Base-by-base conservation (phyloP, 164 flowering plant species). In the Magnolia changhungtana region DNA sequence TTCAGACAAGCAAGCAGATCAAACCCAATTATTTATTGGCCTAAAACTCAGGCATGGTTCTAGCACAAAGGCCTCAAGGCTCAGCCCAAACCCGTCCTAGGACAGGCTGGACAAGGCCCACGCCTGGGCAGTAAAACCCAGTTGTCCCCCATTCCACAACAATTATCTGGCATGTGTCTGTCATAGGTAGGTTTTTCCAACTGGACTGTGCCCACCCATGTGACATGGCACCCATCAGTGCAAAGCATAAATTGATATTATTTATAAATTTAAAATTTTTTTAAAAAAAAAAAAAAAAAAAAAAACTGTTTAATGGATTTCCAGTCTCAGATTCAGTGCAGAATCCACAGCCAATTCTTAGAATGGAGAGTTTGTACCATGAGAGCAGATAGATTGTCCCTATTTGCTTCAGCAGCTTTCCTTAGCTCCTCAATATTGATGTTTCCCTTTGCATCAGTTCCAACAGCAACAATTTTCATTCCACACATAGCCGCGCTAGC, bases 401-500 rank as follows among this genome's bases (percentile, higher is more conserved):
- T 91, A 59, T 96, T 84, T 20, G 90, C 86, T 84, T 92, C 99
- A 76, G 99, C 99, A 78, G 99, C 99, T 84, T 90, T 94, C 76
- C 86, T 87, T 69, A 96, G 75, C 87, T 94, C 98, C 78, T 85
- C 92, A 72, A 94, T 91, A 85, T 92, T 92, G 78, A 96, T 96
- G 84, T 94, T 96, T 76, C 99, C 99, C 81, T 96, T 92, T 20
- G 97, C 86, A 92, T 96, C 98, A 71, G 99, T 96, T 76, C 99
- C 98, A 81, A 94, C 89, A 67, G 97, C 24, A 76, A 96, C 93
- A 80, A 94, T 96, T 84, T 94, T 91, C 98, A 96, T 96, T 61
- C 99, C 99, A 82, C 99, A 96, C 99, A 96, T 96, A 31, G 99
- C 98, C 73, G 99, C 99, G 89, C 97, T 96, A 8, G 99, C 99